These are phyloP conservation scores for Aurifilum marmelostoma DNA, from an alignment of 2,329 filamentous ascomycete genomes.

Conservation along the genomic window DNA sequence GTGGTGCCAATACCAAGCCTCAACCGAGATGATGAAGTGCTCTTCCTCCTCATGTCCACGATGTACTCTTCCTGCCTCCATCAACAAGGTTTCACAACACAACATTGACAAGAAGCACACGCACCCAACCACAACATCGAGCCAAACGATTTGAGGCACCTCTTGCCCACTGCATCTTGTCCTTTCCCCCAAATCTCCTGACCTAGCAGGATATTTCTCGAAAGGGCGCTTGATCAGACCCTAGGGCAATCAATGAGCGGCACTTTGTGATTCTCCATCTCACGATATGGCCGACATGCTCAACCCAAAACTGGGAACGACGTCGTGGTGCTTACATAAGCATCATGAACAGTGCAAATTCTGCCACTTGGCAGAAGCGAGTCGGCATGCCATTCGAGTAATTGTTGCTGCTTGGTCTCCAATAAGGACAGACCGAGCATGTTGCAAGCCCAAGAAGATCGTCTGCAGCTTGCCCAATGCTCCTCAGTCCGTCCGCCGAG, in stretches of 20 bases:
- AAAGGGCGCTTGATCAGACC: neutral
- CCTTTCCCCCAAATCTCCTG: neutral
- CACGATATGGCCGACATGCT: neutral
- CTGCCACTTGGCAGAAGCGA: neutral
- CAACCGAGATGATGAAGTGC: neutral
- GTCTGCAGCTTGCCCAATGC: neutral
- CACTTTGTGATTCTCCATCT: neutral
- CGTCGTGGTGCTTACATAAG: neutral
- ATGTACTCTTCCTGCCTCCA: neutral
- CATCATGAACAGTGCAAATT: neutral
- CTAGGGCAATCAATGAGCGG: neutral
- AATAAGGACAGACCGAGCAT: neutral
- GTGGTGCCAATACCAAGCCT: neutral
- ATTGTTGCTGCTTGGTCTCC: neutral
- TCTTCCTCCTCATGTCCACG: neutral
- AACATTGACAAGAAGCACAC: neutral
- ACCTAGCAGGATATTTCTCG: neutral
- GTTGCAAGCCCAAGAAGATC: no score
- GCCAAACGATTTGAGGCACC: neutral
- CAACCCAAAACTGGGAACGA: neutral
- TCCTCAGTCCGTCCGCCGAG: no score
- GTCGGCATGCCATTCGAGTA: neutral
- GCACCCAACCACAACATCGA: neutral
- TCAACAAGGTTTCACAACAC: neutral
- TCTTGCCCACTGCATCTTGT: no score